Conservation (phyloP, 352 stramenopile genomes). For the Phytophthora cajani region DNA sequence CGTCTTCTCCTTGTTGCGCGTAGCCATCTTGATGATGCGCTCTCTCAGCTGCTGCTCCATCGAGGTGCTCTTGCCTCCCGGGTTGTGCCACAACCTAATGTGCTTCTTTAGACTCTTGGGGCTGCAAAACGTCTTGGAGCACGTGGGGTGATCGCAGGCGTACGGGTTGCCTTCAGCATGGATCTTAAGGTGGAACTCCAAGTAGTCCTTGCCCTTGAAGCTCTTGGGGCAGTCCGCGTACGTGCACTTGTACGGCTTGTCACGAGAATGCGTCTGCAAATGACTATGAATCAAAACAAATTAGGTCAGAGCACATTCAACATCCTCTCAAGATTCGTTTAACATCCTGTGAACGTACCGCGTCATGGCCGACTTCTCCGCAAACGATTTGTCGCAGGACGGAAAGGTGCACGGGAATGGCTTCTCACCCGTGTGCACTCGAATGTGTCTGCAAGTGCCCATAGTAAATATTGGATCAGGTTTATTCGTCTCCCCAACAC, state of each 20-base stretch:
- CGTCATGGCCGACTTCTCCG: constrained; percentile 89
- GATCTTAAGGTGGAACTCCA: constrained; percentile 89
- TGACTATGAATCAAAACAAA: constrained; percentile 46
- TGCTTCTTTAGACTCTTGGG: constrained; percentile 88
- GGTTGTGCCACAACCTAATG: constrained; percentile 84
- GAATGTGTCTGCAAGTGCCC: constrained; percentile 68
- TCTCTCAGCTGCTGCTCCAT: constrained; percentile 87
- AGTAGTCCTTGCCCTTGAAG: constrained; percentile 89
- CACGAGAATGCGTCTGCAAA: constrained; percentile 82
- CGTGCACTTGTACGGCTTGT: constrained; percentile 89
- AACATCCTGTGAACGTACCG: constrained; percentile 41
- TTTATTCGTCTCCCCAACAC: constrained; percentile 8
- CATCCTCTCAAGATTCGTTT: constrained; percentile 25
- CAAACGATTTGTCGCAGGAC: constrained; percentile 89
- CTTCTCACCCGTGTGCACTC: constrained; percentile 90
- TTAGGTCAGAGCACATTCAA: constrained; percentile 5
- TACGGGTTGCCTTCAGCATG: constrained; percentile 84
- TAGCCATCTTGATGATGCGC: constrained; percentile 89
- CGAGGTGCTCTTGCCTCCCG: constrained; percentile 81
- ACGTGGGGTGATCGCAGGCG: constrained; percentile 79
- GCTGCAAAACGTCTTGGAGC: constrained; percentile 86
- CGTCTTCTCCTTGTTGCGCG: constrained; percentile 84
- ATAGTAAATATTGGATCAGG: constrained; percentile 18
- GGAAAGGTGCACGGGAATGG: constrained; percentile 84
- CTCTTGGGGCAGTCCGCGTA: constrained; percentile 87